Conservation (phyloP, 2,329 filamentous ascomycete species). For the Bipolaris sorokiniana region DNA sequence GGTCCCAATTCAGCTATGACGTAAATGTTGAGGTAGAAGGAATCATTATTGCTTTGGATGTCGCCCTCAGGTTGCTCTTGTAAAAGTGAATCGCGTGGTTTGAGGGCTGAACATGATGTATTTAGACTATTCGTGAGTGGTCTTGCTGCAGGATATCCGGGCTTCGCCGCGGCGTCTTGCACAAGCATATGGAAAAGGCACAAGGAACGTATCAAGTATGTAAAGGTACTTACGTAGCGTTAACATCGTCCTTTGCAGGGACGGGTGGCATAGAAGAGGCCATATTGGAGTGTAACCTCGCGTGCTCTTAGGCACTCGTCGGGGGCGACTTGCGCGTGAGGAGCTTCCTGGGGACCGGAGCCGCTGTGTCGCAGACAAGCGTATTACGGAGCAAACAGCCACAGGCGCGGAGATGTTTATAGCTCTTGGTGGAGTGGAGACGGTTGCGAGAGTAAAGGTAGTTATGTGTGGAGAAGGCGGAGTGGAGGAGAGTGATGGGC, state of each 20-base stretch:
- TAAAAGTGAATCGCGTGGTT: background rate
- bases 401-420: background rate
- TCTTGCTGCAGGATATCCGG: background rate
- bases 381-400: background rate
- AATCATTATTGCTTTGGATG: background rate
- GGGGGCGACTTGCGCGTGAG: constrained; percentile 43
- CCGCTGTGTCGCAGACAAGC: constrained; percentile 13
- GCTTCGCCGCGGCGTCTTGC: background rate
- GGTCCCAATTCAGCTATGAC: background rate
- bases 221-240: constrained; percentile 62
- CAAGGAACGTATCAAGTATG: background rate
- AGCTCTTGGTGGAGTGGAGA: constrained; percentile 2
- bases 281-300: constrained; percentile 39
- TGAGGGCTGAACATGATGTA: background rate
- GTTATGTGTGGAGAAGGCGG: constrained; percentile 8
- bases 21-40: background rate
- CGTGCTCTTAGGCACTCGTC: constrained; percentile 45
- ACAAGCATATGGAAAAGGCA: background rate
- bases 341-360: constrained; percentile 33
- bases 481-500: constrained; percentile 12
- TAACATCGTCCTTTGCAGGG: constrained; percentile 64
- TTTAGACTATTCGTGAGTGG: background rate
- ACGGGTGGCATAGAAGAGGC: constrained; percentile 50
- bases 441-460: constrained; percentile 4
- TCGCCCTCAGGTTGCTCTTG: background rate